Evolutionary conservation across 805 yeast species (phyloP).

Genomic region (Candida suzukii): DNA sequence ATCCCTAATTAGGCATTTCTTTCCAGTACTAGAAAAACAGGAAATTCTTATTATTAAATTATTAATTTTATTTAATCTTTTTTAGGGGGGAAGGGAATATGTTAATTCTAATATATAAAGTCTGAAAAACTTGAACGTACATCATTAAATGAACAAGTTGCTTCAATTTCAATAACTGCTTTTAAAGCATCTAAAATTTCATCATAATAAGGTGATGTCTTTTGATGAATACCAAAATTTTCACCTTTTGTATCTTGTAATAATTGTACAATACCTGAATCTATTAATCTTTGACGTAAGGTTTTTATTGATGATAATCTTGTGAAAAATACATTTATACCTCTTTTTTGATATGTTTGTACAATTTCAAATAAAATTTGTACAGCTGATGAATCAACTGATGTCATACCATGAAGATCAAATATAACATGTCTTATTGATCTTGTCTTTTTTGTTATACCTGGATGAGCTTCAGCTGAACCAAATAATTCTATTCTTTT

Average conservation of each 20-base stretch:
- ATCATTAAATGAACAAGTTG: slow-evolving; percentile 10
- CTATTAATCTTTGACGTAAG: slow-evolving; percentile 42
- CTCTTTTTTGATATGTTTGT: slow-evolving; percentile 42
- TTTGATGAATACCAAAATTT: slow-evolving; percentile 24
- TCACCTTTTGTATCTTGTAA: slow-evolving; percentile 16
- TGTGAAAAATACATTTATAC: slow-evolving; percentile 52
- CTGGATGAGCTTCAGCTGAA: slow-evolving; percentile 69
- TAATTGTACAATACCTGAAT: slow-evolving; percentile 47
- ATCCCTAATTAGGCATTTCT: background rate
- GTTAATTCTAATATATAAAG: slow-evolving; percentile 2
- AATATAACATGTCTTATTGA: slow-evolving; percentile 53
- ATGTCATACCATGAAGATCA: slow-evolving; percentile 78
- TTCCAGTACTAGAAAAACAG: too few species aligned
- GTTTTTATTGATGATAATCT: slow-evolving; percentile 44
- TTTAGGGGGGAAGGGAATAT: background rate
- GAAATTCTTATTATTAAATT: too few species aligned
- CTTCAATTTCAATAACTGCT: slow-evolving; percentile 31
- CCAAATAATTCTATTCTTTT: slow-evolving; percentile 72
- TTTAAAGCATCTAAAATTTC: slow-evolving; percentile 53
- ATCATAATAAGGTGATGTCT: slow-evolving; percentile 34
- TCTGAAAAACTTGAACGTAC: slow-evolving; percentile 9
- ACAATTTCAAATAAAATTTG: slow-evolving; percentile 64
- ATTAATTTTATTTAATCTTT: background rate
- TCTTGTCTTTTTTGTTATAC: slow-evolving; percentile 39
- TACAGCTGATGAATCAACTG: slow-evolving; percentile 73